phyloP scores from a whole-genome alignment of 2,329 filamentous ascomycete species.

The Fonsecaea nubica region DNA sequence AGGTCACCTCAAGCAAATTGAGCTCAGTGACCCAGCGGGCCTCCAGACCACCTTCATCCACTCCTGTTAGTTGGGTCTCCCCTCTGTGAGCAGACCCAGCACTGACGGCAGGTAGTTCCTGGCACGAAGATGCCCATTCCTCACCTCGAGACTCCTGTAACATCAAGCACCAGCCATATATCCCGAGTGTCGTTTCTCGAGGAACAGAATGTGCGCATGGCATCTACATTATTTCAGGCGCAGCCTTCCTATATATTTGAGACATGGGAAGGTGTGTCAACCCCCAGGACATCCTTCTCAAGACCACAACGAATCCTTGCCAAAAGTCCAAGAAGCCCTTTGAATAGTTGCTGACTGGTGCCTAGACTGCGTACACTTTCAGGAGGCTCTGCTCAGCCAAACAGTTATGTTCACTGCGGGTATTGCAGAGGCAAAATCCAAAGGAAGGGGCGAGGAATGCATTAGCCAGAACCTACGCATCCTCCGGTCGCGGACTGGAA shows the following conservation, averaged over 20 bases:
- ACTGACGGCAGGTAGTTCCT: slow-evolving; percentile 42
- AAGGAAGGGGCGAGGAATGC: slow-evolving; percentile 53
- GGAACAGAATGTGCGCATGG: slow-evolving; percentile 52
- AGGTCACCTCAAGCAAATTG: slow-evolving; percentile 47
- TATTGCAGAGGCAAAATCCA: slow-evolving; percentile 53
- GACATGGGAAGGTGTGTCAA: slow-evolving; percentile 47
- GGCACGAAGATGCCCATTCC: slow-evolving; percentile 49
- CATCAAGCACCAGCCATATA: slow-evolving; percentile 43
- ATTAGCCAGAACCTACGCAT: slow-evolving; percentile 54
- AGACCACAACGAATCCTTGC: background rate
- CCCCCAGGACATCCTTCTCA: background rate
- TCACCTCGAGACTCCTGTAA: slow-evolving; percentile 52
- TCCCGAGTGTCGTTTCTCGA: slow-evolving; percentile 52
- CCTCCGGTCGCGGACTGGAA: slow-evolving; percentile 46
- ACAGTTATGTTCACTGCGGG: slow-evolving; percentile 51
- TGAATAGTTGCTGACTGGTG: slow-evolving; percentile 1
- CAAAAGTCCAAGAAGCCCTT: background rate
- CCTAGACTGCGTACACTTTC: slow-evolving; percentile 51
- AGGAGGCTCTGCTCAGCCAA: slow-evolving; percentile 49
- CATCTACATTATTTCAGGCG: slow-evolving; percentile 48
- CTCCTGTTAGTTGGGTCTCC: slow-evolving; percentile 43
- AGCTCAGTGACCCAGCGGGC: slow-evolving; percentile 48
- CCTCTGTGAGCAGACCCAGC: background rate
- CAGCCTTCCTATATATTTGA: slow-evolving; percentile 53
- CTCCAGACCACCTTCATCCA: slow-evolving; percentile 49